Conservation (phyloP, 768 basidiomycete species). For the Russula griseocarnosa region DNA sequence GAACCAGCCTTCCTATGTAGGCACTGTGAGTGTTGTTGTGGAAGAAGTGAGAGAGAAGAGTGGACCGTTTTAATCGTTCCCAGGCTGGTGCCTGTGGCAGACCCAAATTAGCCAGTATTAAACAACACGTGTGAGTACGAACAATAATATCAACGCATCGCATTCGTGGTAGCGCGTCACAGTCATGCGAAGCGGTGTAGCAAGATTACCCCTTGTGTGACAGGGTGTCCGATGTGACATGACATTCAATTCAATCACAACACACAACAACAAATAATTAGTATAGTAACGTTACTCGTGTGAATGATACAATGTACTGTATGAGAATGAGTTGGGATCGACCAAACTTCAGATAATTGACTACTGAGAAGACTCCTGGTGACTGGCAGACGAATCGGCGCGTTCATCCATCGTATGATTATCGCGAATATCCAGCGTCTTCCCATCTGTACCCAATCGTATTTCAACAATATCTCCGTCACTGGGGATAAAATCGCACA, state of each 20-base stretch:
- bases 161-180: no score
- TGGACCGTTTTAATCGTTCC: neutral
- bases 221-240: no score
- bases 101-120: no score
- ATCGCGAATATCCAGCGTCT: conserved; percentile 52
- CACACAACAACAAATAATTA: no score
- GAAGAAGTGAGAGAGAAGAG: neutral
- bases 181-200: no score
- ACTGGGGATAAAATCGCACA: conserved; percentile 32
- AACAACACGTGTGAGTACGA: neutral
- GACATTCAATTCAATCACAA: no score
- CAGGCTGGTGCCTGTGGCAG: neutral
- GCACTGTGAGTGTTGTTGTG: neutral
- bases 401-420: conserved; percentile 52
- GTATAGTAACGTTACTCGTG: no score
- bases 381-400: neutral
- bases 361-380: neutral
- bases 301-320: neutral
- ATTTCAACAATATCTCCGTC: conserved; percentile 68
- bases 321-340: neutral
- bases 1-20: no score
- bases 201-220: no score
- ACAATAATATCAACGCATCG: no score
- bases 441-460: conserved; percentile 42
- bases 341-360: neutral